phyloP scores from a whole-genome alignment of 768 basidiomycete genomes.

The Kwoniella botswanensis region DNA sequence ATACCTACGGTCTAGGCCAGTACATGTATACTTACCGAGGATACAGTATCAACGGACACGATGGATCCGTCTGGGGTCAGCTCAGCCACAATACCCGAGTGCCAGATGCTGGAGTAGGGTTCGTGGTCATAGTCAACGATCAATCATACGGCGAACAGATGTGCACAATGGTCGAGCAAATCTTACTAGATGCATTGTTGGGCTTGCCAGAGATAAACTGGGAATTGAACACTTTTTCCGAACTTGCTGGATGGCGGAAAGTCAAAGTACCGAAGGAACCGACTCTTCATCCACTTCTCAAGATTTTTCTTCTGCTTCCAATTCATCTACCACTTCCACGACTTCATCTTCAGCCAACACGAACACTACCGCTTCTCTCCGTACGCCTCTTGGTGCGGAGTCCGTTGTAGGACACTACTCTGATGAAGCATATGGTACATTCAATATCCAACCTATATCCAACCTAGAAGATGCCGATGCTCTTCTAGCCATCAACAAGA shows the following conservation, averaged over 20 bases:
- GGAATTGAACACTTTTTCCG: constrained; percentile 20
- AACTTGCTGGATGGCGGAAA: background rate
- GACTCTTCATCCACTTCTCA: background rate
- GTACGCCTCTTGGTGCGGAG: constrained; percentile 5
- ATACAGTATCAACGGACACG: constrained; percentile 33
- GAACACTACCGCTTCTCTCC: background rate
- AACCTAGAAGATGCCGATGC: background rate
- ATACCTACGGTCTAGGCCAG: constrained; percentile 47
- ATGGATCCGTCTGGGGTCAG: constrained; percentile 44
- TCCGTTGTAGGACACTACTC: constrained; percentile 4
- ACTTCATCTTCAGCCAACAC: background rate
- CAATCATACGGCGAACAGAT: constrained; percentile 2
- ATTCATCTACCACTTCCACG: background rate
- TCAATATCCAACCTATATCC: constrained; percentile 13
- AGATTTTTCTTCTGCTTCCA: background rate
- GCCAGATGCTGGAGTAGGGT: constrained; percentile 34
- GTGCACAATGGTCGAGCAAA: background rate
- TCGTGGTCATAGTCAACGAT: constrained; percentile 46
- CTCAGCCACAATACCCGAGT: constrained; percentile 30
- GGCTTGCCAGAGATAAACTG: constrained; percentile 31
- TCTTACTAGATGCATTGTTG: constrained; percentile 26
- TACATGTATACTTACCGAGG: constrained; percentile 42
- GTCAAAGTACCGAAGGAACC: background rate
- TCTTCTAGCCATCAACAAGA: background rate
- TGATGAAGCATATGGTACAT: constrained; percentile 19